Percentiles rank a stretch among this genome's conserved stretches.
Conservation (phyloP, 192 early-diverging fungal species). For the Diversispora epigaea region DNA sequence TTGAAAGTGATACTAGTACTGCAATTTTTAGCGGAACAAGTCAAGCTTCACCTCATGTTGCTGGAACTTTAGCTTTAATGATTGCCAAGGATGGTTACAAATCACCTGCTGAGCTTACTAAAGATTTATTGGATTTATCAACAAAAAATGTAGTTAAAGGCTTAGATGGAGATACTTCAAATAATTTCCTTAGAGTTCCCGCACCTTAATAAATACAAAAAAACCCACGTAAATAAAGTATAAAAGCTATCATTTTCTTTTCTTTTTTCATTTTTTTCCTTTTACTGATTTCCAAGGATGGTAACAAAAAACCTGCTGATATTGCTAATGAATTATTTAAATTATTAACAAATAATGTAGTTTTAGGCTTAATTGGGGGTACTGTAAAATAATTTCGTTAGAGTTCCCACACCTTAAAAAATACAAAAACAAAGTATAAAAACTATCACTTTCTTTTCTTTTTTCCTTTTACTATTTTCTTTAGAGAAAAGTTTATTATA, state of each 20-base stretch:
- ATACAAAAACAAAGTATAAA: too few species aligned
- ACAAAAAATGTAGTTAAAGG: neutral
- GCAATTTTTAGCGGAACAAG: conserved; percentile 89
- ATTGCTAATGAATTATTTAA: neutral
- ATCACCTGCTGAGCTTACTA: neutral
- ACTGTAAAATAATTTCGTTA: neutral
- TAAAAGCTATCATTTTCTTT: too few species aligned
- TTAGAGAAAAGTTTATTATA: neutral
- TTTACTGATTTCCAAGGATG: conserved; percentile 15
- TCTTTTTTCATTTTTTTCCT: too few species aligned
- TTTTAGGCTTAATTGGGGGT: neutral
- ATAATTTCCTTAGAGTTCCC: neutral
- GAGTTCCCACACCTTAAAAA: neutral
- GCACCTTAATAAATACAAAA: neutral
- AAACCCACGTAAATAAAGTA: too few species aligned
- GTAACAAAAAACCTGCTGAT: neutral
- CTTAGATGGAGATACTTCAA: neutral
- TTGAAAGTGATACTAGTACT: conserved; percentile 63
- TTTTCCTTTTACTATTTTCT: conserved; percentile 2
- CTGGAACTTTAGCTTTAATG: conserved; percentile 71
- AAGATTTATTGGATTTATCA: neutral
- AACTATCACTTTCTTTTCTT: too few species aligned
- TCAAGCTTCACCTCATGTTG: conserved; percentile 88
- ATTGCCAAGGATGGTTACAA: neutral
- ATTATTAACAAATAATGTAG: neutral